Base-by-base conservation (phyloP, 306 rosid genomes). In the Lablab purpureus region DNA sequence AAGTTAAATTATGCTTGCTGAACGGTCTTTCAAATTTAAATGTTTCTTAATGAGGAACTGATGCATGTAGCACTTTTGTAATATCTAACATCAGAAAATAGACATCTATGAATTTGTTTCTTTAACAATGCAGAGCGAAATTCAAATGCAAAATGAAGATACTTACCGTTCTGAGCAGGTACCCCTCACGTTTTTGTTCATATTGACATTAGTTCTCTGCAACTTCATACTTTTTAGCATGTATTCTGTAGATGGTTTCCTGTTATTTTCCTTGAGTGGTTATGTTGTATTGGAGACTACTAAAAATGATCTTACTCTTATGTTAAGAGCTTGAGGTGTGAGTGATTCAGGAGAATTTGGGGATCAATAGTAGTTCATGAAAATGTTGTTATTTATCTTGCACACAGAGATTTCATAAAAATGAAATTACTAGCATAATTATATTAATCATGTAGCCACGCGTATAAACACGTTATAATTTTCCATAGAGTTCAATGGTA, bases 121-220 rank as follows among this genome's bases (percentile, higher is more conserved):
- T 51, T 75, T 37, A 77, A 62, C 77, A 55, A 74, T 87, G 90
- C 94, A 94, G 99, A 84, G 50, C 68, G 99, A 94, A 88, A 94
- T 94, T 82, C 91, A 43, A 49, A 89, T 78, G 43, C 99, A 94
- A 84, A 94, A 94, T 76, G 84, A 72, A 80, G 97, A 92, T 64
- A 40, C 83, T 41, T 94, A 92, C 83, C 99, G 99, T 49, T 81
- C 81, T 71, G 99, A 92, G 78, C 99, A 92, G 99, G 99, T 94
- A 83, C 59, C 60, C 60, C 79, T 81, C 22, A 40, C 28, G 50
- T 65, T 40, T 41, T 28, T 52, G 27, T 72, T 83, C 60, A 56
- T 81, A 22, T 60, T 79, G 67, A 54, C 40, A n/a, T 74, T 27
- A 49, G 67, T 78, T 62, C 58, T 75, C 83, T 84, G 81, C 76